Evolutionary conservation across 805 yeast species (phyloP).

Genomic region (Diddensiella caesifluorescens): DNA sequence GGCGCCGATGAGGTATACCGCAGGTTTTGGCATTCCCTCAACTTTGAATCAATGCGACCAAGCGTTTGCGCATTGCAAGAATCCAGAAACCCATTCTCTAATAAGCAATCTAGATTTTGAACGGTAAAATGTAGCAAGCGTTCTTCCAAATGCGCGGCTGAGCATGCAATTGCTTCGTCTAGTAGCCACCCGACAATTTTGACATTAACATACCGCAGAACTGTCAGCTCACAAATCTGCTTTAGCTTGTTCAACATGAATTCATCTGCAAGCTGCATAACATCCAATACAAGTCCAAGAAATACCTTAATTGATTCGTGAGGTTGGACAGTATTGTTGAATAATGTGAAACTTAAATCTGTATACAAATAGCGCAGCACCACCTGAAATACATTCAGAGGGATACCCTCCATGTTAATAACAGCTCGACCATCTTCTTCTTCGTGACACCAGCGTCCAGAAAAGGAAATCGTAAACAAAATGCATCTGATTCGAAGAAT

Average conservation of each 20-base stretch:
- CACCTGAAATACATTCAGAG: constrained; percentile 40
- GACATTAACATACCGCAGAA: constrained; percentile 45
- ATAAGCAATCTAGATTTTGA: constrained; percentile 55
- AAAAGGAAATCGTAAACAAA: constrained; percentile 56
- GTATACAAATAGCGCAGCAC: constrained; percentile 59
- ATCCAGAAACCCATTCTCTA: constrained; percentile 40
- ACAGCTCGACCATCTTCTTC: constrained; percentile 11
- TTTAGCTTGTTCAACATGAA: constrained; percentile 55
- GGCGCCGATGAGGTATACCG: too few relatives aligned
- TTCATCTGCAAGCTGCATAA: constrained; percentile 59
- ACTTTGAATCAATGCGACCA: not conserved
- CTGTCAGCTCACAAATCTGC: constrained; percentile 50
- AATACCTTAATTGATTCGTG: constrained; percentile 35
- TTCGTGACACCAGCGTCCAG: constrained; percentile 46
- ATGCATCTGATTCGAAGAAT: constrained; percentile 51
- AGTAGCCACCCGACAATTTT: constrained; percentile 58
- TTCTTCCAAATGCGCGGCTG: constrained; percentile 51
- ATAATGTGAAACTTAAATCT: constrained; percentile 30
- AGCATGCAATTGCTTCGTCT: constrained; percentile 46
- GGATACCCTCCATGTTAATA: constrained; percentile 42
- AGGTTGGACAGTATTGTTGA: constrained; percentile 25
- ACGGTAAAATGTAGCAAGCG: constrained; percentile 65
- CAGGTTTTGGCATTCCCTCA: too few relatives aligned
- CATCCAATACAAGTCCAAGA: constrained; percentile 49
- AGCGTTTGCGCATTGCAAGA: not conserved